Evolutionary conservation across 768 basidiomycete genomes (phyloP).

Genomic region (Phanerochaete carnosa): DNA sequence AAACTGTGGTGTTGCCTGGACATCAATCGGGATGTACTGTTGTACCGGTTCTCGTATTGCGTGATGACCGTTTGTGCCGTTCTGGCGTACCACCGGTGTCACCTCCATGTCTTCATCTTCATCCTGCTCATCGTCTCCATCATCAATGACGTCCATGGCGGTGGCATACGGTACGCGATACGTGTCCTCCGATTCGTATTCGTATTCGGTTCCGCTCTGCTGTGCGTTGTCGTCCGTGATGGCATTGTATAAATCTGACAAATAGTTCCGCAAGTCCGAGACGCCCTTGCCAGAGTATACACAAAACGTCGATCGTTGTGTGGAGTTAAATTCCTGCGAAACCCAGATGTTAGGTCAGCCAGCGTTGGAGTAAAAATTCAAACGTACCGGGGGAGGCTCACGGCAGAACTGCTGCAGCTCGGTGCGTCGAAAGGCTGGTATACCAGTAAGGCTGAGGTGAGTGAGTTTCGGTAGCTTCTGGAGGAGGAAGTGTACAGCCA

Average conservation of each 20-base stretch:
- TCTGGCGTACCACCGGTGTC: slow-evolving; percentile 3
- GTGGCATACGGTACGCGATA: slow-evolving; percentile 27
- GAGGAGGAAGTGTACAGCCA: slow-evolving; percentile 87
- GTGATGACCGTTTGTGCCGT: slow-evolving; percentile 2
- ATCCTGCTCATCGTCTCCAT: slow-evolving; percentile 38
- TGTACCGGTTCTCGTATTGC: slow-evolving; percentile 1
- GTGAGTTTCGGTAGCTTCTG: slow-evolving; percentile 87
- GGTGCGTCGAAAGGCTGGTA: slow-evolving; percentile 80
- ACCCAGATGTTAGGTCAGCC: background rate
- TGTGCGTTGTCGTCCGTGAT: slow-evolving; percentile 69
- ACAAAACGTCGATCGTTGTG: slow-evolving; percentile 88
- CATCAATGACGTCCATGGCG: slow-evolving; percentile 33
- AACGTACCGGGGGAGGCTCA: slow-evolving; percentile 74
- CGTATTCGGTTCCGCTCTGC: slow-evolving; percentile 31
- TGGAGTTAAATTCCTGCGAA: slow-evolving; percentile 81
- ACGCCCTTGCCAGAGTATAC: slow-evolving; percentile 96
- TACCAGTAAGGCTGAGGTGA: slow-evolving; percentile 97
- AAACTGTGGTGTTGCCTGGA: background rate
- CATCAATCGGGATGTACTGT: background rate
- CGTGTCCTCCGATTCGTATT: slow-evolving; percentile 37
- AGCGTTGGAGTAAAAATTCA: background rate
- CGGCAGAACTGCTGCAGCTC: slow-evolving; percentile 91
- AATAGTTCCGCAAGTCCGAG: slow-evolving; percentile 70
- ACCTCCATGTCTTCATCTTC: slow-evolving; percentile 16
- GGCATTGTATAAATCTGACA: slow-evolving; percentile 73